A percentile compares a stretch with the other conserved stretches of the same genome.
Evolutionary conservation across 257 asterid genomes (phyloP).

Genomic region (Jaltomata sinuosa): DNA sequence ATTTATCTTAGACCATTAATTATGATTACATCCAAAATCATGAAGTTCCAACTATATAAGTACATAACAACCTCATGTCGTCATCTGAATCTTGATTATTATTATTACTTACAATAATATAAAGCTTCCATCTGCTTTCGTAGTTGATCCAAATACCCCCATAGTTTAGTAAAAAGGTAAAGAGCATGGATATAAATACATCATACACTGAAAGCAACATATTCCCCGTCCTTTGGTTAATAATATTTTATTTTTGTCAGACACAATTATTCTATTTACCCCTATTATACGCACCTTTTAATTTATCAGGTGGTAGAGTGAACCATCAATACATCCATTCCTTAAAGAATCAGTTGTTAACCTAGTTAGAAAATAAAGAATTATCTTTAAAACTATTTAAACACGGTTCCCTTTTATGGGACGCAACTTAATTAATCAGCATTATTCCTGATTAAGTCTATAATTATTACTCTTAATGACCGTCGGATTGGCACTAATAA

Average conservation of each 20-base stretch:
- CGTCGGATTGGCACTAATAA: neutral
- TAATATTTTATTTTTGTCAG: neutral
- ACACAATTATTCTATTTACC: neutral
- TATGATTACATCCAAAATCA: neutral
- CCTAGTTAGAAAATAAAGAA: neutral
- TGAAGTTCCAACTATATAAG: neutral
- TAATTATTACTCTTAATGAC: neutral
- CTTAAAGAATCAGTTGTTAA: neutral
- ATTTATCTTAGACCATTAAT: neutral
- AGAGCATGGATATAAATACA: conserved; percentile 10
- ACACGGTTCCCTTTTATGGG: neutral
- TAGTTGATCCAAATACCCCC: conserved; percentile 16
- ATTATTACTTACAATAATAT: neutral
- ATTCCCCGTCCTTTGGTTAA: conserved; percentile 19
- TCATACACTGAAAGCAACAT: conserved; percentile 20
- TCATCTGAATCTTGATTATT: conserved; percentile 1
- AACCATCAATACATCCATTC: neutral
- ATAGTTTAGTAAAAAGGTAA: conserved; percentile 5
- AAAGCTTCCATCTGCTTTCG: conserved; percentile 14
- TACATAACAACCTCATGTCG: conserved; percentile 3
- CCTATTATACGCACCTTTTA: too few species aligned
- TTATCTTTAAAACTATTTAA: neutral
- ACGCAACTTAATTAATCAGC: neutral
- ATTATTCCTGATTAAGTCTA: neutral
- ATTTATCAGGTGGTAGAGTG: neutral